Percentiles rank a stretch among this genome's conserved stretches.
These are phyloP conservation scores for Neurospora sp. DNA, from an alignment of 2,329 filamentous ascomycete genomes.

Conservation along the genomic window DNA sequence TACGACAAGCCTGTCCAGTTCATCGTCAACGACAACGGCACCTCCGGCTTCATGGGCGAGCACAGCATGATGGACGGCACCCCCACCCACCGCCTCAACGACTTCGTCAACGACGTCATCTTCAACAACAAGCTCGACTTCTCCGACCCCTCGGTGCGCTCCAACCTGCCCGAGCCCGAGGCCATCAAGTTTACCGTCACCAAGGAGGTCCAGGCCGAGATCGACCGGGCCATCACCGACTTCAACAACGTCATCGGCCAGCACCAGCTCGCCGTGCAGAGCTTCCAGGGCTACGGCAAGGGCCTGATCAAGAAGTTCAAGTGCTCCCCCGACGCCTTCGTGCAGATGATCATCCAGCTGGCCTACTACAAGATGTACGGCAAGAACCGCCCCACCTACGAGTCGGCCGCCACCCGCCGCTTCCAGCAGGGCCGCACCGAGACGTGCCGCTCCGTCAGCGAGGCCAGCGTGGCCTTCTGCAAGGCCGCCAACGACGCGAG, in stretches of 20 bases:
- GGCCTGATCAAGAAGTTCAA: conserved; percentile 99
- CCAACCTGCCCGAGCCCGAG: conserved; percentile 71
- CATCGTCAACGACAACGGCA: conserved; percentile 96
- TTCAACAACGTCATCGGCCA: conserved; percentile 73
- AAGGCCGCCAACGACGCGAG: conserved; percentile 67
- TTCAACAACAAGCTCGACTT: conserved; percentile 93
- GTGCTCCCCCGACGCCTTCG: conserved; percentile 93
- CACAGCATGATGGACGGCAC: conserved; percentile 99
- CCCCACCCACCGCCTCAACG: conserved; percentile 91
- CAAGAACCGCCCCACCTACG: conserved; percentile 94
- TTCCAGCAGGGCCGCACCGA: conserved; percentile 97
- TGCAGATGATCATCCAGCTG: conserved; percentile 97
- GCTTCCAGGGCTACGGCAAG: conserved; percentile 96
- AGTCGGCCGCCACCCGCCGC: conserved; percentile 86
- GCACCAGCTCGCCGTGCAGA: conserved; percentile 87
- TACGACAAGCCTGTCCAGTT: conserved; percentile 98
- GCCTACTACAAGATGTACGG: conserved; percentile 99
- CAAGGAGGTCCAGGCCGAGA: conserved; percentile 62
- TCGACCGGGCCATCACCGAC: conserved; percentile 67
- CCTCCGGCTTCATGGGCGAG: conserved; percentile 94
- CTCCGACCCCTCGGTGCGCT: conserved; percentile 65
- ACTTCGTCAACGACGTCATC: conserved; percentile 85
- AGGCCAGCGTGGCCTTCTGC: conserved; percentile 87
- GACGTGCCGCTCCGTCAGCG: conserved; percentile 84
- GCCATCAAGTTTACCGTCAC: conserved; percentile 70